Percentiles rank a stretch among this genome's conserved stretches.
These are phyloP conservation scores for Jatropha multifida DNA, from an alignment of 441 rosid genomes.

Conservation along the genomic window DNA sequence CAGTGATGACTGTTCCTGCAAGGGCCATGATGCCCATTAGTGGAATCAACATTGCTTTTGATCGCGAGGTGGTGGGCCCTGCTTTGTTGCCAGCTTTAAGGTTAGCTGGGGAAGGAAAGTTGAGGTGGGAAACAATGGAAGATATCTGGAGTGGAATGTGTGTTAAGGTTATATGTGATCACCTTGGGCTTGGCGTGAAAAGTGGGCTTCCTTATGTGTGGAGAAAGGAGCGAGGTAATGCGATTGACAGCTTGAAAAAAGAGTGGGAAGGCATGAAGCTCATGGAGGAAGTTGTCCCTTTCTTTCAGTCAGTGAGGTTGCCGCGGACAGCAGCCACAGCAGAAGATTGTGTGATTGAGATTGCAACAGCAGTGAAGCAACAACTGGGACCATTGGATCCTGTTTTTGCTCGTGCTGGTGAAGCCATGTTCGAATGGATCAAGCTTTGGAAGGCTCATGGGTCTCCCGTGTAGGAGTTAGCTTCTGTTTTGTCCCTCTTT, in stretches of 20 bases:
- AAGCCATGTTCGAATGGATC: constrained; percentile 79
- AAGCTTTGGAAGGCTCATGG: constrained; percentile 69
- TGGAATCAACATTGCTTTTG: constrained; percentile 85
- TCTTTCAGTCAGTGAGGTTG: constrained; percentile 70
- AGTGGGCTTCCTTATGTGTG: constrained; percentile 87
- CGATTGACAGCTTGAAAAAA: constrained; percentile 81
- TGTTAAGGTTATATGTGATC: constrained; percentile 72
- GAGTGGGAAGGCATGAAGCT: constrained; percentile 98
- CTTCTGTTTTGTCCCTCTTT: not conserved
- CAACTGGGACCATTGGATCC: constrained; percentile 60
- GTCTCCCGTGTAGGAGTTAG: constrained; percentile 30
- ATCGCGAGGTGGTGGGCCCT: constrained; percentile 79
- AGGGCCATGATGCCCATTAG: constrained; percentile 70
- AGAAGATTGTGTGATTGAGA: constrained; percentile 68
- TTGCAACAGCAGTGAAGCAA: constrained; percentile 65
- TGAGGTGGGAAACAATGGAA: constrained; percentile 96
- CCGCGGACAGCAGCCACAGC: constrained; percentile 52
- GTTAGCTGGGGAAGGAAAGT: constrained; percentile 78
- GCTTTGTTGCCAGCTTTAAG: constrained; percentile 74
- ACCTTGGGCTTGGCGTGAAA: constrained; percentile 80
- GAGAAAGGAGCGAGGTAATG: constrained; percentile 84
- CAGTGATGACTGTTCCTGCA: constrained; percentile 78
- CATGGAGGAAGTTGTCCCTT: constrained; percentile 89
- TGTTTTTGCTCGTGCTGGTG: constrained; percentile 66
- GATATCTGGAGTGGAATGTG: constrained; percentile 99